Base-by-base conservation (phyloP, 2,329 filamentous ascomycete genomes). In the Apiospora koreana region DNA sequence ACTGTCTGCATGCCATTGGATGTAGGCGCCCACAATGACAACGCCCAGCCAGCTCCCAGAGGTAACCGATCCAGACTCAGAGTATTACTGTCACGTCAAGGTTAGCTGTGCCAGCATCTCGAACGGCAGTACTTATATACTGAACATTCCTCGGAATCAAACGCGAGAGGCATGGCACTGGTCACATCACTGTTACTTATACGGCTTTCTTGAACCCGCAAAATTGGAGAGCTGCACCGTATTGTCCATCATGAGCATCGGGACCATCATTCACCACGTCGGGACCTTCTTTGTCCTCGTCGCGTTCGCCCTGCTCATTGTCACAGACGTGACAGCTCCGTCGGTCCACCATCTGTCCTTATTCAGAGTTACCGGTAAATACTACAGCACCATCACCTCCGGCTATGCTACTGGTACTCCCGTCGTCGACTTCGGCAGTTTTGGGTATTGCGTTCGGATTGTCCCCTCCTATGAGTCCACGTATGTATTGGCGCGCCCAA, bases 251-350 rank as follows among this genome's bases (percentile, higher is more conserved):
- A 50, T 50, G 48, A 28, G 48, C 16, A 50, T 50, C 12, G 48
- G 48, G 10, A 28, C 48, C 2, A 16, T 86, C 73, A 79, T 89
- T 73, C 87, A 89, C 79, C 85, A 89, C 77, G 78, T 90, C 69
- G 89, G 88, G 78, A 86, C 87, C 35, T 85, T 88, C 73, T 79
- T 91, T 74, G 82, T 91, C 67, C 83, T 91, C 70, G 80, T 82
- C 46, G 83, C 88, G 54, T 83, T 85, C 62, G 80, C 89, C 68
- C 83, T 91, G 65, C 83, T 91, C 70, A 79, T 91, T 71, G 81
- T 91, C 72, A 86, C 87, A 69, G 85, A 83, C 72, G 87, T 91
- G 72, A 87, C 88, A 2, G 81, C 89, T 0, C 89, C 89, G 7
- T 86, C 91, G 54, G 84, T 89, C 73, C 82, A 88, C 74, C 74